Evolutionary conservation across 805 yeast genomes (phyloP).

Genomic region (Komagataella ulmi): DNA sequence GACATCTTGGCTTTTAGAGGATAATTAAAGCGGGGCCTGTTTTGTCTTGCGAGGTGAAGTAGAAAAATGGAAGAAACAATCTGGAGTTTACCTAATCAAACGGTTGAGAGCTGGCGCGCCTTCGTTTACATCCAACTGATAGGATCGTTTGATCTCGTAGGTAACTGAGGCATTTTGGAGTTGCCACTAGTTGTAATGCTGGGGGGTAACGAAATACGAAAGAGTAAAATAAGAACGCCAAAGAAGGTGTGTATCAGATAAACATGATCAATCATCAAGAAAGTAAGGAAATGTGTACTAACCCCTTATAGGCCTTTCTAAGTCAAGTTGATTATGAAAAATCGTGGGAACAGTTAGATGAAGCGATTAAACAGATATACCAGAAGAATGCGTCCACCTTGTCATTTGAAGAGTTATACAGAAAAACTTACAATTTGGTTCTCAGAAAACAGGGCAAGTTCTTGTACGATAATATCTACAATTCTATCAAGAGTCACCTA

Average conservation of each 20-base stretch:
- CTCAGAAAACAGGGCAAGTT: constrained; percentile 53
- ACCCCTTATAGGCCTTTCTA: not conserved
- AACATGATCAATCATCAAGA: constrained; percentile 7
- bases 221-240: constrained; percentile 58
- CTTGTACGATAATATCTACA: constrained; percentile 48
- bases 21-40: not conserved
- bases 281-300: constrained; percentile 3
- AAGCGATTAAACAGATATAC: constrained; percentile 63
- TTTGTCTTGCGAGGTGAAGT: too few species aligned
- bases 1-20: constrained; percentile 9
- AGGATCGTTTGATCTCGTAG: not conserved
- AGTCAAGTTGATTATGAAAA: constrained; percentile 40
- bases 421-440: constrained; percentile 68
- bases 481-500: constrained; percentile 33
- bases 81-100: not conserved
- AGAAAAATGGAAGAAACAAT: not conserved
- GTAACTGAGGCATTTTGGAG: not conserved
- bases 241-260: constrained; percentile 19
- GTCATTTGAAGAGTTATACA: constrained; percentile 72
- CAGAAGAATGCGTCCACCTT: constrained; percentile 57
- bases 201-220: constrained; percentile 20
- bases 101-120: not conserved
- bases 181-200: not conserved
- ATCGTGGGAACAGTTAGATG: constrained; percentile 50
- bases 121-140: not conserved